Percentiles rank a stretch among this genome's conserved stretches.
Evolutionary conservation across 345 rosid genomes (phyloP).

Genomic region (Populus simonii): DNA sequence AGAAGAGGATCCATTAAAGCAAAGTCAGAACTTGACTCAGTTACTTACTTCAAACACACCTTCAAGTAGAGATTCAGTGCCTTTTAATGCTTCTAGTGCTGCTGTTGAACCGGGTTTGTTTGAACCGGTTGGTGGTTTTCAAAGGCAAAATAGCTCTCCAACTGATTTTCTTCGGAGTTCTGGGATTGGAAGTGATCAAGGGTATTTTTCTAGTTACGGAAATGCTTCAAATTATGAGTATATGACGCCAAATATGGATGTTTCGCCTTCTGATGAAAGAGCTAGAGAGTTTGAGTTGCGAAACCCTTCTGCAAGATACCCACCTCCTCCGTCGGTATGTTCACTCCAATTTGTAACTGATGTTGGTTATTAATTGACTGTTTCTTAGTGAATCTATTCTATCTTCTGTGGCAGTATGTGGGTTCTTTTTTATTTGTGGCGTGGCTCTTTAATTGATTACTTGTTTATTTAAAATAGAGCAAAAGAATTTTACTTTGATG

Average conservation of each 20-base stretch:
- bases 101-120: constrained; percentile 33
- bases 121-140: constrained; percentile 28
- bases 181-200: constrained; percentile 36
- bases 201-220: constrained; percentile 46
- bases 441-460: background rate
- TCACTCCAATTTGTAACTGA: background rate
- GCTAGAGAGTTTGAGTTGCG: constrained; percentile 40
- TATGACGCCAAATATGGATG: constrained; percentile 38
- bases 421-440: background rate
- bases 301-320: constrained; percentile 31
- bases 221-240: constrained; percentile 48
- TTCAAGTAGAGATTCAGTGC: constrained; percentile 34
- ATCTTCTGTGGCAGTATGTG: background rate
- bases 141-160: constrained; percentile 71
- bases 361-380: background rate
- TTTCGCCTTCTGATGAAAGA: constrained; percentile 47
- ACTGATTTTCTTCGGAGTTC: constrained; percentile 52
- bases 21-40: constrained; percentile 64
- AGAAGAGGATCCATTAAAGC: constrained; percentile 66
- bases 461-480: background rate
- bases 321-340: constrained; percentile 46
- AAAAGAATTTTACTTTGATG: background rate
- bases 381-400: background rate
- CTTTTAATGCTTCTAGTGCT: constrained; percentile 22
- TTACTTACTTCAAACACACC: constrained; percentile 36